Evolutionary conservation across 2,329 filamentous ascomycete genomes (phyloP), one percentile per base, ranked within the genome.

Genomic region (Microdochium bolleyi): DNA sequence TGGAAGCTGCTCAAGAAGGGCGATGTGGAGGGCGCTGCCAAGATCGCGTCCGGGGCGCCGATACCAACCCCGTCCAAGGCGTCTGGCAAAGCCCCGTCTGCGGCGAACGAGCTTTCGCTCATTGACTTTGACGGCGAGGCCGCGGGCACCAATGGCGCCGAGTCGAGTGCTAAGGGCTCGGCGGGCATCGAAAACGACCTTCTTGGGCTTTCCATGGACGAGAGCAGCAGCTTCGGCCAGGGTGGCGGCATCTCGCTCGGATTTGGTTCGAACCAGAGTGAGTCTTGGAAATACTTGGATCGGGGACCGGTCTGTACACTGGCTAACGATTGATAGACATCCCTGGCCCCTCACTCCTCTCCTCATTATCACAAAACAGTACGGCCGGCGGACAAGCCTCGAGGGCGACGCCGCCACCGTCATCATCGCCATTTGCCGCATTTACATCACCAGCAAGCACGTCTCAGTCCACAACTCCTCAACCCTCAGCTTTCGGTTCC

Each of bases 1-100:
- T 99, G 97, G 70, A 95, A 90, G 77, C 75, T 97, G 52, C 85
- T 97, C 70, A 99, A 96, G 76, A 95, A 94, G 74, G 94, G 94
- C 22, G 92, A 99, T 63, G 69, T 95, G 48, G 89, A 92, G 60
- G 90, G 76, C 11, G 90, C 94, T 16, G 83, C 86, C 58, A 89
- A 84, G 67, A 88, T 97, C 59, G 89, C 90, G 7, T 85, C 88
- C 64, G 90, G 92, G 25, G 92, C 87, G 14, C 78, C 76, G 7
- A 56, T 69, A 24, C 60, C 66, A 14, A 55, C 60, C 14, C 14
- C 61, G 8, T 64, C 62, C 3, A 32, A 54, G 9, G 24, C 61
- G 10, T n/a, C 88, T 50, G 82, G 85, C 11, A 84, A 82, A 24
- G 85, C 80, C 55, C 82, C 83, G 54, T 82, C 86, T 61, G 70